These are phyloP conservation scores for Gossypium raimondii DNA, from an alignment of 345 rosid genomes.

Conservation along the genomic window DNA sequence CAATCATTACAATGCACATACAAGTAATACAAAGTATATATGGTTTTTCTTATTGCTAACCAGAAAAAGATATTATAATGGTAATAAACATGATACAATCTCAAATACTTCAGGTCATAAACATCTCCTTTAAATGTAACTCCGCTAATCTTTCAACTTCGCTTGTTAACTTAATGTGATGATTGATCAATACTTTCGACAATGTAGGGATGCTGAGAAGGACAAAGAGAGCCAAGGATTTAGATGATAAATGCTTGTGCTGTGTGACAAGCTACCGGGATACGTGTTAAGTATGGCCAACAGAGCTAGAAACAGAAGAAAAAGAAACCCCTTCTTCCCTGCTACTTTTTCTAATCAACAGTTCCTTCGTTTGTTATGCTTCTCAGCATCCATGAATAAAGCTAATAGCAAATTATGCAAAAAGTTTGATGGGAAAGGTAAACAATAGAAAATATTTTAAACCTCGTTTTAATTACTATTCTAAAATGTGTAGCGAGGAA, in stretches of 20 bases:
- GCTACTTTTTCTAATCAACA: conserved; percentile 21
- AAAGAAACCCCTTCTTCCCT: not conserved
- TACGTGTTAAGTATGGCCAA: conserved; percentile 10
- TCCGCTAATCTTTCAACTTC: no score
- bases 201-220: no score
- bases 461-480: not conserved
- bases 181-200: no score
- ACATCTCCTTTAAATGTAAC: no score
- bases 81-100: no score
- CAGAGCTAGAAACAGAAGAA: not conserved
- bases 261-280: not conserved
- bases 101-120: no score
- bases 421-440: not conserved
- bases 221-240: not conserved
- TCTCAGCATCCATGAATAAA: not conserved
- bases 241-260: no score
- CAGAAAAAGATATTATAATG: no score
- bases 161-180: no score
- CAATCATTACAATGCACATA: no score
- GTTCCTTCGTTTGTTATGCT: conserved; percentile 8
- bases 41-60: no score
- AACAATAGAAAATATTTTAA: not conserved
- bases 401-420: conserved; percentile 6
- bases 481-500: not conserved
- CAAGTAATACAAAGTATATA: no score